phyloP scores from a whole-genome alignment of 2,329 filamentous ascomycete species.

The Karstenula rhodostoma region DNA sequence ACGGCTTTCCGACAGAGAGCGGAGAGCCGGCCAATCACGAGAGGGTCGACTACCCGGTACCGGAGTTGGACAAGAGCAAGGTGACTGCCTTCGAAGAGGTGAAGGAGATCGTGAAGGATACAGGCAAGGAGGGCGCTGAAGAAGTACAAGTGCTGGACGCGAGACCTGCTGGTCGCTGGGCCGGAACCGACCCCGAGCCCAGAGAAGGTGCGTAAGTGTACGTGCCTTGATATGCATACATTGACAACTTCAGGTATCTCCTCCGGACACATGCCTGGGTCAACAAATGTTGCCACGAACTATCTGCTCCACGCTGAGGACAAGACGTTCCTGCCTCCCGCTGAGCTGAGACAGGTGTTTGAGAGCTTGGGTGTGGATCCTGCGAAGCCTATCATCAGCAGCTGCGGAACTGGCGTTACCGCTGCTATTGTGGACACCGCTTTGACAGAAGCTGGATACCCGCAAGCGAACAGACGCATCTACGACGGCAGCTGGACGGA shows the following conservation, averaged over 20 bases:
- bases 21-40: constrained; percentile 67
- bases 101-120: constrained; percentile 75
- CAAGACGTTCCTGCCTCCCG: constrained; percentile 77
- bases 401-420: constrained; percentile 93
- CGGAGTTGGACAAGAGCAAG: constrained; percentile 62
- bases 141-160: constrained; percentile 91
- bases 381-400: constrained; percentile 81
- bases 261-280: constrained; percentile 91
- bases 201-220: constrained; percentile 66
- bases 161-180: constrained; percentile 79
- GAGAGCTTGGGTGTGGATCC: constrained; percentile 81
- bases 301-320: constrained; percentile 82
- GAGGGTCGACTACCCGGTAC: constrained; percentile 52
- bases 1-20: constrained; percentile 82
- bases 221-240: not conserved
- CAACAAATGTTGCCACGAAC: constrained; percentile 81
- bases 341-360: constrained; percentile 79
- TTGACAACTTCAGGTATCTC: constrained; percentile 61
- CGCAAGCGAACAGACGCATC: constrained; percentile 73
- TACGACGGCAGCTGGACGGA: constrained; percentile 99
- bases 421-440: constrained; percentile 91
- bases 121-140: constrained; percentile 83
- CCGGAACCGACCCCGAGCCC: constrained; percentile 84
- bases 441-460: constrained; percentile 78
- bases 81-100: constrained; percentile 86